These are phyloP conservation scores for Priceomyces haplophilus DNA, from an alignment of 805 yeast species.

Conservation along the genomic window DNA sequence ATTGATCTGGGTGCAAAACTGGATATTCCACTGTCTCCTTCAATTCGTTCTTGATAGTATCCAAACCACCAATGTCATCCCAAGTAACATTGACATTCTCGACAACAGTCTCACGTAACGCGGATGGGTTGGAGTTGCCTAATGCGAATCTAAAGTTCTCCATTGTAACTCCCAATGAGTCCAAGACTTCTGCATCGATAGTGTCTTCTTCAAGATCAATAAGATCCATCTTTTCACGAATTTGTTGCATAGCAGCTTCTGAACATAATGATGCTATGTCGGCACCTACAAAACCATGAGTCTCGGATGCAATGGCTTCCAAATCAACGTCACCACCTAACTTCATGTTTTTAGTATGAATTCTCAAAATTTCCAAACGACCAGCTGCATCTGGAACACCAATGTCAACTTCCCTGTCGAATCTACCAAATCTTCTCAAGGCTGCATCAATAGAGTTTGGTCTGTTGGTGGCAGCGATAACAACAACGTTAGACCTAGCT, in stretches of 20 bases:
- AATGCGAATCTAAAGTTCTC: slow-evolving; percentile 97
- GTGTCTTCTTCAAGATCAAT: slow-evolving; percentile 95
- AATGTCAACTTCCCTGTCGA: slow-evolving; percentile 82
- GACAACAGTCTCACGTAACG: slow-evolving; percentile 98
- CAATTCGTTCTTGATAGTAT: slow-evolving; percentile 91
- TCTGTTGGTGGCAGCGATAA: slow-evolving; percentile 94
- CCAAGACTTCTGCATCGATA: slow-evolving; percentile 94
- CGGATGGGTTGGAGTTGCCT: slow-evolving; percentile 98
- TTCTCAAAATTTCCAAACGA: slow-evolving; percentile 92
- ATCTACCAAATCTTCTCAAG: slow-evolving; percentile 79
- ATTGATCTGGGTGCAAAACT: slow-evolving; percentile 97
- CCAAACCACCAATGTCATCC: slow-evolving; percentile 99
- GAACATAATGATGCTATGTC: slow-evolving; percentile 98
- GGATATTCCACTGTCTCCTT: slow-evolving; percentile 99
- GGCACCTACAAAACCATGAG: slow-evolving; percentile 99
- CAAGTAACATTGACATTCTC: slow-evolving; percentile 98
- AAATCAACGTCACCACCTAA: slow-evolving; percentile 91
- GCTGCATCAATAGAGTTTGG: slow-evolving; percentile 88
- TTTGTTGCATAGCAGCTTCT: slow-evolving; percentile 99
- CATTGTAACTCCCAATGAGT: slow-evolving; percentile 97
- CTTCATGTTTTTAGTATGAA: slow-evolving; percentile 98
- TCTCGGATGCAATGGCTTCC: slow-evolving; percentile 93
- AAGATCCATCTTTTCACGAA: slow-evolving; percentile 98
- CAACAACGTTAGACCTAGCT: slow-evolving; percentile 97
- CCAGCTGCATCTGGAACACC: slow-evolving; percentile 98